Evolutionary conservation across 257 asterid genomes (phyloP), one percentile per base, ranked within the genome.

Genomic region (Capsicum rhomboideum): DNA sequence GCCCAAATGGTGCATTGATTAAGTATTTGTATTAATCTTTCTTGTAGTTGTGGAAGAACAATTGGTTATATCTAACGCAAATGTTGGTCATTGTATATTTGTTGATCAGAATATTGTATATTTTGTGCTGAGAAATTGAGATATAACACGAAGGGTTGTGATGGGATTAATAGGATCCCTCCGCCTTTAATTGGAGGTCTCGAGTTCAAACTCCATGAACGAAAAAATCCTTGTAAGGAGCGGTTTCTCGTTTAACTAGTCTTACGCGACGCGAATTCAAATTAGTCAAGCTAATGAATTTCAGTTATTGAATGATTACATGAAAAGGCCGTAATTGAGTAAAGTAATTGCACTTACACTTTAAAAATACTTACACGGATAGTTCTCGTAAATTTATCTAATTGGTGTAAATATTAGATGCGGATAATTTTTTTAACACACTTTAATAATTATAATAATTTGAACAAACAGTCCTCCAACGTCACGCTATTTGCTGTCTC

Each of bases 171-270:
- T 34, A 34, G 2, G 77, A 68, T 68, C 1, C 4, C 1, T 17
- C 7, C 10, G 0, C 11, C 1, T 0, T 68, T 18, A 18, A 9
- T 8, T 0, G 0, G 0, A 17, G 6, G 26, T 18, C 4, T 68
- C 6, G 2, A 0, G 21, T 37, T 34, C 1, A 18, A 68, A 18
- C 0, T 20, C 0, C 18, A 1, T 17, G 6, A 67, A 67, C 8
- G 3, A 3, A 56, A 28, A 63, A 26, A 6, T 26, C 0, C 2
- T 64, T 0, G 0, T 13, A 66, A 66, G 0, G 10, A 67, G 5
- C 0, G 2, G 9, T 67, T 66, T 29, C 8, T 8, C 6, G 1
- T 67, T 31, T 67, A 31, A 8, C 0, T 2, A 3, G 14, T 10
- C 49, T 67, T 8, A 34, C 0, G 0, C 8, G 2, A 4, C 4